phyloP scores from a whole-genome alignment of 495 filamentous ascomycete genomes.

The Xylaria palmicola region DNA sequence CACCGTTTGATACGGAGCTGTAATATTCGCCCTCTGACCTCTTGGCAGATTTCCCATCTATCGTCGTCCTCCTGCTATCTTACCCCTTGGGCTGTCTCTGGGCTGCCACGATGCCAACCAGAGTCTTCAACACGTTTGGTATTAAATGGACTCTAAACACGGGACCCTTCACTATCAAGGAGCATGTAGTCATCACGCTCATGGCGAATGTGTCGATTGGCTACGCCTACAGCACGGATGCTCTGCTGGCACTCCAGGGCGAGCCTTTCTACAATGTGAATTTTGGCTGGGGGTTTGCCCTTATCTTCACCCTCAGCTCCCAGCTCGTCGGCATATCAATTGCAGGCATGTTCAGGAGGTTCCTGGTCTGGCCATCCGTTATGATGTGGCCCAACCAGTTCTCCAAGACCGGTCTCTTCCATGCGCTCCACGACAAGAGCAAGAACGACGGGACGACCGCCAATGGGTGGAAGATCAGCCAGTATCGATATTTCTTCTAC shows the following conservation, averaged over 20 bases:
- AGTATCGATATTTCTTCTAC: conserved; percentile 60
- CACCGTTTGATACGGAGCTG: too few species aligned
- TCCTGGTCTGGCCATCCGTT: conserved; percentile 57
- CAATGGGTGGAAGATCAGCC: conserved; percentile 58
- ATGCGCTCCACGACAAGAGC: conserved; percentile 59
- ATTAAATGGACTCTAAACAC: conserved; percentile 52
- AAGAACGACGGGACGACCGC: conserved; percentile 50
- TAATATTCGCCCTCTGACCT: neutral
- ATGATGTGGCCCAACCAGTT: conserved; percentile 65
- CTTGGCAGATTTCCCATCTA: conserved; percentile 46
- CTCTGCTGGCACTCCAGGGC: conserved; percentile 51
- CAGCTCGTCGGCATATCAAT: conserved; percentile 65
- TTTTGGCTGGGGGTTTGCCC: conserved; percentile 60
- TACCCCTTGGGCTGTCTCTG: conserved; percentile 58
- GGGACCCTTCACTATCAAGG: conserved; percentile 65
- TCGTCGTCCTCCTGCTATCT: conserved; percentile 58
- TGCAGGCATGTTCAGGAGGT: conserved; percentile 61
- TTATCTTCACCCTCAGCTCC: conserved; percentile 62
- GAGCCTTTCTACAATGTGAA: conserved; percentile 57
- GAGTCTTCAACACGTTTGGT: conserved; percentile 52
- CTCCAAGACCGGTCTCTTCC: conserved; percentile 58
- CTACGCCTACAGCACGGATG: conserved; percentile 56
- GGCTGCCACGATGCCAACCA: conserved; percentile 53
- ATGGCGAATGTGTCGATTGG: conserved; percentile 48
- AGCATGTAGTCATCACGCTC: conserved; percentile 61